Percentiles rank a stretch among this genome's conserved stretches.
These are phyloP conservation scores for Solanum paucissectum DNA, from an alignment of 257 asterid genomes.

Conservation along the genomic window DNA sequence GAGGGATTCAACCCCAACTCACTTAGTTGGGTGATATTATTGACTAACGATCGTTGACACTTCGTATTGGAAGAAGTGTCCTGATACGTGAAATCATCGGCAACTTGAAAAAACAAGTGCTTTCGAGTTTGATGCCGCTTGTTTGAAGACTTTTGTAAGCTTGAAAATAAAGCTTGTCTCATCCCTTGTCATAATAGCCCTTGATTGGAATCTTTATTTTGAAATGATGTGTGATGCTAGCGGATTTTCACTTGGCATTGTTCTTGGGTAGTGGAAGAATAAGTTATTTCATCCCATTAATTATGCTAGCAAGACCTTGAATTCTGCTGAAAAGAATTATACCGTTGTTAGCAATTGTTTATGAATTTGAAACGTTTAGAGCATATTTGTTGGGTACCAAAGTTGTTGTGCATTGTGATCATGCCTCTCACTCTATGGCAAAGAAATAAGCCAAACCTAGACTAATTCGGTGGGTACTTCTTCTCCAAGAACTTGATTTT, in stretches of 20 bases:
- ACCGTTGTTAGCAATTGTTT: background rate
- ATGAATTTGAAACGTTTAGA: background rate
- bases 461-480: background rate
- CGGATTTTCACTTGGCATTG: background rate
- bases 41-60: no score
- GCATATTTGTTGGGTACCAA: no score
- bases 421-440: background rate
- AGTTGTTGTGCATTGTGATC: background rate
- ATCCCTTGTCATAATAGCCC: background rate
- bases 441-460: background rate
- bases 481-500: no score
- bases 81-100: no score
- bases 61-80: no score
- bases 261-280: background rate
- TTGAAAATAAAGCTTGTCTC: no score
- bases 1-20: no score
- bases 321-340: background rate
- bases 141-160: no score
- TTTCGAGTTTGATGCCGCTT: background rate
- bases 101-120: background rate
- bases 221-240: background rate
- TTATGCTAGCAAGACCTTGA: background rate
- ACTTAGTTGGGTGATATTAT: no score
- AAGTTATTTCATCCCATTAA: background rate
- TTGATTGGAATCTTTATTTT: no score